A percentile compares a stretch with the other conserved stretches of the same genome.
phyloP scores from a whole-genome alignment of 2,329 filamentous ascomycete species.

The Tolypocladium album region DNA sequence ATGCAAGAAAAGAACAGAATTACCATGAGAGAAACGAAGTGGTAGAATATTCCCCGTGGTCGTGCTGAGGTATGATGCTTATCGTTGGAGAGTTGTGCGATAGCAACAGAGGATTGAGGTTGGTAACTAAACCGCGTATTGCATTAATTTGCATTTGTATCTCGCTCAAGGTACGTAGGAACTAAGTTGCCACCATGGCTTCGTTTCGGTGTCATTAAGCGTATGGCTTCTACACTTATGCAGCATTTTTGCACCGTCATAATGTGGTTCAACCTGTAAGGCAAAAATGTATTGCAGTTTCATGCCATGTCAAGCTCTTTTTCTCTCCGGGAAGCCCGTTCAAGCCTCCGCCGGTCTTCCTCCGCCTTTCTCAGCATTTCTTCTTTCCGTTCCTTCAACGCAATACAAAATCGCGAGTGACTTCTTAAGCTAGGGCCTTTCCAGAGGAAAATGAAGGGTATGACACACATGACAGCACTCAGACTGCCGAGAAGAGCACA shows the following conservation, averaged over 20 bases:
- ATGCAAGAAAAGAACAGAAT: not conserved
- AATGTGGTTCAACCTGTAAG: too few relatives aligned
- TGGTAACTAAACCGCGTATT: not conserved
- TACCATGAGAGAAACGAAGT: not conserved
- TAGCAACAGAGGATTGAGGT: not conserved
- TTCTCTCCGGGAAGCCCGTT: conserved; percentile 11
- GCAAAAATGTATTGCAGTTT: not conserved
- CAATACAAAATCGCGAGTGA: conserved; percentile 51
- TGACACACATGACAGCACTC: conserved; percentile 36
- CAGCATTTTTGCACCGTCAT: not conserved
- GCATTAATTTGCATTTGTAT: not conserved
- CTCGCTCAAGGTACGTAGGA: not conserved
- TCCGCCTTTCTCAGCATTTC: conserved; percentile 30
- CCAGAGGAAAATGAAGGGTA: conserved; percentile 44
- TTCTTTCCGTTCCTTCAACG: conserved; percentile 39
- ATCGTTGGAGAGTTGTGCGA: not conserved
- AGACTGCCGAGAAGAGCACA: conserved; percentile 41
- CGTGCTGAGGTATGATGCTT: not conserved
- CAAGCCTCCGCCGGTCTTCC: conserved; percentile 19
- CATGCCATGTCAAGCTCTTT: conserved; percentile 5
- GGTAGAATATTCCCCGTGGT: not conserved
- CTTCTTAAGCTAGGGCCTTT: conserved; percentile 43
- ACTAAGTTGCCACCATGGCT: not conserved
- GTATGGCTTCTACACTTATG: too few relatives aligned
- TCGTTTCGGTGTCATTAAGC: too few relatives aligned